Evolutionary conservation across 495 filamentous ascomycete species (phyloP).

Genomic region (Penicillium verhagenii): DNA sequence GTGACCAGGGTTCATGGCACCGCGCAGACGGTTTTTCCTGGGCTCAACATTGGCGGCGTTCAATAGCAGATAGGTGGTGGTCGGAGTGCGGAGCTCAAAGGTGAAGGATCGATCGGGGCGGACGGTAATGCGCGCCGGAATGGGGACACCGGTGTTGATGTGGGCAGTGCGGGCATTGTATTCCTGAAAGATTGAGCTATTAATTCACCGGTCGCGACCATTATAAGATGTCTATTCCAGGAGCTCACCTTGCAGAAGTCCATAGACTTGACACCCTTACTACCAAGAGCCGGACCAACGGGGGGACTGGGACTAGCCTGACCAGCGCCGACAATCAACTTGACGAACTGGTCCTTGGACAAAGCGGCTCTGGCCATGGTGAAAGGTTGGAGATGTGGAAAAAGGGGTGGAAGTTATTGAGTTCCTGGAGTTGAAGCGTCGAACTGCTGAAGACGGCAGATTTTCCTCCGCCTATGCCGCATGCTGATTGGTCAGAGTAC

Average conservation of each 20-base stretch:
- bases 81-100: constrained; percentile 91
- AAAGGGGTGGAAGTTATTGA: not conserved
- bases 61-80: constrained; percentile 82
- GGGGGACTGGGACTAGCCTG: constrained; percentile 95
- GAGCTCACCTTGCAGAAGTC: constrained; percentile 93
- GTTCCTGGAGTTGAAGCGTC: not conserved
- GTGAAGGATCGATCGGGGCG: constrained; percentile 89
- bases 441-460: constrained; percentile 22
- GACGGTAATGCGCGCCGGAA: constrained; percentile 87
- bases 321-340: constrained; percentile 97
- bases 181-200: constrained; percentile 60
- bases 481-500: constrained; percentile 21
- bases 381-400: constrained; percentile 9
- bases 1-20: constrained; percentile 73
- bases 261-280: constrained; percentile 98
- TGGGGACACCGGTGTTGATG: constrained; percentile 78
- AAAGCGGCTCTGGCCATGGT: constrained; percentile 77
- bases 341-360: constrained; percentile 83
- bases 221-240: not conserved
- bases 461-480: constrained; percentile 17
- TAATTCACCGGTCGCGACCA: not conserved
- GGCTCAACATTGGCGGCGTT: constrained; percentile 76
- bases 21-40: constrained; percentile 75
- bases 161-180: constrained; percentile 95
- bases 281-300: constrained; percentile 93